These are phyloP conservation scores for Chaetomium tenue DNA, from an alignment of 495 filamentous ascomycete genomes.

Conservation along the genomic window DNA sequence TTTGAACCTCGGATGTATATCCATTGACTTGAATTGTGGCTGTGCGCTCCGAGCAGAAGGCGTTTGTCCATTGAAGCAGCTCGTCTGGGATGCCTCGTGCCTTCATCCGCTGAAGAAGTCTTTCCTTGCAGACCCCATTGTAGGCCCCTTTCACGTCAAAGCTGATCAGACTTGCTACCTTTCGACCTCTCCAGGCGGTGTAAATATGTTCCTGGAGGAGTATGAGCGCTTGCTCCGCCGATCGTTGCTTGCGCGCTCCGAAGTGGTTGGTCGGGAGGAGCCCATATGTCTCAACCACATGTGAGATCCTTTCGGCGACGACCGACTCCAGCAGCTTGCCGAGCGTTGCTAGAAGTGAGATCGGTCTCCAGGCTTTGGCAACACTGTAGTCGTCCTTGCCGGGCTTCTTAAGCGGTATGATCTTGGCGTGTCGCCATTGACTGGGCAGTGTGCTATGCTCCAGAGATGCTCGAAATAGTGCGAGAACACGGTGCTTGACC, in stretches of 20 bases:
- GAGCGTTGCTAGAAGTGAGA: not conserved
- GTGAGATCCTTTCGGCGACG: not conserved
- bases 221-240: conserved; percentile 1
- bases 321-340: conserved; percentile 3
- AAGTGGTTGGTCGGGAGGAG: not conserved
- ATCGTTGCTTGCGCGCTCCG: not conserved
- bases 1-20: not conserved
- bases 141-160: conserved; percentile 16
- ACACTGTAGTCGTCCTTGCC: conserved; percentile 13
- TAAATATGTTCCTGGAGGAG: conserved; percentile 16
- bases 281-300: not conserved
- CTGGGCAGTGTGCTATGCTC: conserved; percentile 9
- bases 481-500: conserved; percentile 10
- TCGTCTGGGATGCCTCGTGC: conserved; percentile 9
- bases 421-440: conserved; percentile 2
- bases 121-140: conserved; percentile 14
- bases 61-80: not conserved
- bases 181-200: conserved; percentile 13
- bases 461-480: conserved; percentile 7
- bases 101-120: conserved; percentile 5
- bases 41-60: not conserved
- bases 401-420: conserved; percentile 6
- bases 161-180: conserved; percentile 13
- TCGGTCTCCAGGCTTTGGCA: conserved; percentile 11
- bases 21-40: not conserved